Base-by-base conservation (phyloP, 768 basidiomycete species). In the Pleurotus ostreatus region DNA sequence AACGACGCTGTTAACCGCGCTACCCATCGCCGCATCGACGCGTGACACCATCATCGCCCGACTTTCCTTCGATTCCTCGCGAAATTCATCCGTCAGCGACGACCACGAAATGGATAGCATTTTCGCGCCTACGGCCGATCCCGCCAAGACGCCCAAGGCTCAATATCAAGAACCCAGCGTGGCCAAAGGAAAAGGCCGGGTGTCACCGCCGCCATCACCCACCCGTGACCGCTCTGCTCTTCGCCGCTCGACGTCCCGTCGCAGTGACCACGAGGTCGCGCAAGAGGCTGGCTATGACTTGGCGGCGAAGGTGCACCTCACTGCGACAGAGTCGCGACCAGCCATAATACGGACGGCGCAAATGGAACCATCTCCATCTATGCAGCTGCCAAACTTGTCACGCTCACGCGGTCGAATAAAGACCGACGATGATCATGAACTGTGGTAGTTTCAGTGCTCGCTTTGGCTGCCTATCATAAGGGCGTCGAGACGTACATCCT, bases 1-100 rank as follows among this genome's bases (percentile, higher is more conserved):
- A 40, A 69, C 71, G 15, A 74, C 78, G 12, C 71, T 79, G 51
- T 71, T 79, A 40, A 75, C 72, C 1, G 75, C 78, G 11, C 70
- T 80, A 20, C 79, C 79, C 18, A 80, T 80, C 34, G 73, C 75
- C 54, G 74, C 77, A 16, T 80, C 79, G n/a, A 80, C 77, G 2
- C 72, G 80, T 34, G 80, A 84, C 59, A 78, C 76, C 39, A 78
- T 84, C 48, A 77, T 81, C 18, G 74, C 79, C 5, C 73, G 82
- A 12, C 68, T 84, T 40, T 84, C 82, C 6, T 76, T 82, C 38
- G 82, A 84, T 65, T 69, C 57, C 52, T 66, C 68, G 25, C 69
- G 71, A 8, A 65, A 65, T 41, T 58, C 61, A 20, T 70, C 68
- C 34, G 67, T 68, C 8, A 69, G 67, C 46, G 69, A 72, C 51